These are phyloP conservation scores for Hypoxylon sp. DNA, from an alignment of 2,329 filamentous ascomycete species.

Conservation along the genomic window DNA sequence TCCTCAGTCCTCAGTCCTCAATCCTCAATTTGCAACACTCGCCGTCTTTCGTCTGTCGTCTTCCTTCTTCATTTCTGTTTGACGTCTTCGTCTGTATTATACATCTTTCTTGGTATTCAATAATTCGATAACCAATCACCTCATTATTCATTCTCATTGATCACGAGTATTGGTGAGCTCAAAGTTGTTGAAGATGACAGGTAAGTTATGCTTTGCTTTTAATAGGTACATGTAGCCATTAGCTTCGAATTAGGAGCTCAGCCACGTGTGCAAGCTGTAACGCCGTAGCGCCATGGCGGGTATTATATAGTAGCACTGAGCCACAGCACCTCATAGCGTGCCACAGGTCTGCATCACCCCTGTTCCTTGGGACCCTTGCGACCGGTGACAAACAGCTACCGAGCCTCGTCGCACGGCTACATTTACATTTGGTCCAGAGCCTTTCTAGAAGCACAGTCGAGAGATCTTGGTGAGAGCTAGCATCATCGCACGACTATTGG, in stretches of 20 bases:
- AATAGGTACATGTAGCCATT: not conserved
- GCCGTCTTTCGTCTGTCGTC: too few species aligned
- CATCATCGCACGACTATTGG: slow-evolving; percentile 25
- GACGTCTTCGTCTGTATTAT: not conserved
- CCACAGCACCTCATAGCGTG: slow-evolving; percentile 21
- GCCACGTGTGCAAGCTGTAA: slow-evolving; percentile 1
- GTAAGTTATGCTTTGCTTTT: not conserved
- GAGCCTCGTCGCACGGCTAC: slow-evolving; percentile 43
- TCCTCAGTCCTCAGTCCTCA: too few species aligned
- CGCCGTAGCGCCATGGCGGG: not conserved
- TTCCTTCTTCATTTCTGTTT: not conserved
- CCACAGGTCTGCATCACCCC: slow-evolving; percentile 22
- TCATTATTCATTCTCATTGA: not conserved
- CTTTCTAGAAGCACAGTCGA: slow-evolving; percentile 31
- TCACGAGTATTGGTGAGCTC: not conserved
- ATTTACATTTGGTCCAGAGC: slow-evolving; percentile 17
- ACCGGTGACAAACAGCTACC: not conserved
- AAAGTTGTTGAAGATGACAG: not conserved
- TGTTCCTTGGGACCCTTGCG: slow-evolving; percentile 12
- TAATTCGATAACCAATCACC: not conserved
- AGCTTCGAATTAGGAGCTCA: not conserved
- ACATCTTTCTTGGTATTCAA: not conserved
- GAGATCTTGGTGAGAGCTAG: slow-evolving; percentile 46
- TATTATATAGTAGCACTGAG: slow-evolving; percentile 7
- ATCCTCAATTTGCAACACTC: too few species aligned